A percentile compares a stretch with the other conserved stretches of the same genome.
These are phyloP conservation scores for Remersonia thermophila DNA, from an alignment of 2,329 filamentous ascomycete genomes.

Conservation along the genomic window DNA sequence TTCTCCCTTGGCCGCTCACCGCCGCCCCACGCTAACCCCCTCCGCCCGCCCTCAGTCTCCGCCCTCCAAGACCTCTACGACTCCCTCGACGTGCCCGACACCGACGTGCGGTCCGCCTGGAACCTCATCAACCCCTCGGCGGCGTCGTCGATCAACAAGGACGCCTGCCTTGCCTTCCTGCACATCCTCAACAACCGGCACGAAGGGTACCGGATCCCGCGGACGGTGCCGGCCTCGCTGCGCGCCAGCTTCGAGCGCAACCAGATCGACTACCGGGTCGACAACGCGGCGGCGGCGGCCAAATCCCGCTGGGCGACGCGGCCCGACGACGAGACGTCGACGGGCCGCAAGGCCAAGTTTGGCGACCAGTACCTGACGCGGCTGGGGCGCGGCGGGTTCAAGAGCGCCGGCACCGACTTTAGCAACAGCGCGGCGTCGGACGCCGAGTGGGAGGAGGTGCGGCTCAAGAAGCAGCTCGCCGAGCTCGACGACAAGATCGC, in stretches of 20 bases:
- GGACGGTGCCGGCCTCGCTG: slow-evolving; percentile 81
- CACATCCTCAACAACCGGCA: slow-evolving; percentile 95
- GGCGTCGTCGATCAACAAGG: slow-evolving; percentile 74
- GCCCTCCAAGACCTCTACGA: slow-evolving; percentile 76
- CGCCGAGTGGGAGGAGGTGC: slow-evolving; percentile 87
- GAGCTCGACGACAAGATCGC: slow-evolving; percentile 83
- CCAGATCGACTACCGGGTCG: slow-evolving; percentile 90
- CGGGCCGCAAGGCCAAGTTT: slow-evolving; percentile 91
- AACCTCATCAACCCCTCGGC: slow-evolving; percentile 94
- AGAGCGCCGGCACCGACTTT: slow-evolving; percentile 82
- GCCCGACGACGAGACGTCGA: slow-evolving; percentile 66
- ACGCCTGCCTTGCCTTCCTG: slow-evolving; percentile 85
- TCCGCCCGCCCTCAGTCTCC: slow-evolving; percentile 40
- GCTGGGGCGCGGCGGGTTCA: slow-evolving; percentile 71
- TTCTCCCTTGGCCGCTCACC: too few species aligned
- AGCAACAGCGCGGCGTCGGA: slow-evolving; percentile 56
- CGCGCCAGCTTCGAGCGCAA: slow-evolving; percentile 88
- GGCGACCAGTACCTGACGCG: slow-evolving; percentile 92
- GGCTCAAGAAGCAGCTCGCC: slow-evolving; percentile 79
- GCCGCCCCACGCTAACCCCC: not conserved
- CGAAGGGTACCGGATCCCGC: slow-evolving; percentile 87
- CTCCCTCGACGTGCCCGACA: slow-evolving; percentile 59
- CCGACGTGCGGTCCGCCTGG: slow-evolving; percentile 84
- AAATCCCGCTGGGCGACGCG: slow-evolving; percentile 68
- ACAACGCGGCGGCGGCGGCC: slow-evolving; percentile 54